Conservation (phyloP, 495 filamentous ascomycete genomes). For the Aspergillus baeticus region DNA sequence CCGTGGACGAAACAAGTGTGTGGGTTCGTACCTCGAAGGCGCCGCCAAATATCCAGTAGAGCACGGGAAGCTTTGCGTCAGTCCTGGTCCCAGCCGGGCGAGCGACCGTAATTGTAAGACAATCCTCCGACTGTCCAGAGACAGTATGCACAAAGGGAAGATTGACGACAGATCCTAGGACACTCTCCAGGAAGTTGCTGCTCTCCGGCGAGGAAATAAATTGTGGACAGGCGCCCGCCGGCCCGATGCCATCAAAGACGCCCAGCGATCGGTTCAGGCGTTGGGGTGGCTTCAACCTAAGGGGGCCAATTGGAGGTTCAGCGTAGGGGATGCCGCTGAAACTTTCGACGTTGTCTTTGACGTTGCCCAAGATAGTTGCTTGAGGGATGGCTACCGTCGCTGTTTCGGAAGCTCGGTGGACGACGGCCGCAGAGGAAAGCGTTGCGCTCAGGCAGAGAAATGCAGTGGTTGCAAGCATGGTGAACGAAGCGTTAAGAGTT, state of each 20-base stretch:
- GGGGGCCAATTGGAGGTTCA: conserved; percentile 54
- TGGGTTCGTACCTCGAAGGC: conserved; percentile 65
- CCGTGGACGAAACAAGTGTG: too few species aligned
- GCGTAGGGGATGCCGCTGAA: conserved; percentile 67
- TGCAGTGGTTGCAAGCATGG: too few species aligned
- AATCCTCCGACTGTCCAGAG: conserved; percentile 56
- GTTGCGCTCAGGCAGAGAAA: too few species aligned
- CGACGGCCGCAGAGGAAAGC: too few species aligned
- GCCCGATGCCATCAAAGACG: conserved; percentile 48
- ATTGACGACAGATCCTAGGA: conserved; percentile 52
- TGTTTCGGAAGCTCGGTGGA: too few species aligned
- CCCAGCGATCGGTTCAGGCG: conserved; percentile 48
- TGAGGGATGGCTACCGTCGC: too few species aligned
- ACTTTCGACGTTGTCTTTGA: too few species aligned
- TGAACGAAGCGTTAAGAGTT: too few species aligned
- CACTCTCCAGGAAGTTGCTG: conserved; percentile 29
- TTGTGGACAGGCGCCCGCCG: conserved; percentile 55
- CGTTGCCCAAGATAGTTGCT: too few species aligned
- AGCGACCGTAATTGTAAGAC: conserved; percentile 63
- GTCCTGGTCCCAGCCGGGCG: conserved; percentile 56
- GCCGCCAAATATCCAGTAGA: conserved; percentile 70
- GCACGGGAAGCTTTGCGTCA: conserved; percentile 58
- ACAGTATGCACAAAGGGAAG: conserved; percentile 56
- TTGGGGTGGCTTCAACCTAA: conserved; percentile 60
- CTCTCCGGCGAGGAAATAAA: conserved; percentile 41